Percentiles rank a stretch among this genome's conserved stretches.
phyloP scores from a whole-genome alignment of 202 grass and related monocot genomes.

The Digitaria exilis region DNA sequence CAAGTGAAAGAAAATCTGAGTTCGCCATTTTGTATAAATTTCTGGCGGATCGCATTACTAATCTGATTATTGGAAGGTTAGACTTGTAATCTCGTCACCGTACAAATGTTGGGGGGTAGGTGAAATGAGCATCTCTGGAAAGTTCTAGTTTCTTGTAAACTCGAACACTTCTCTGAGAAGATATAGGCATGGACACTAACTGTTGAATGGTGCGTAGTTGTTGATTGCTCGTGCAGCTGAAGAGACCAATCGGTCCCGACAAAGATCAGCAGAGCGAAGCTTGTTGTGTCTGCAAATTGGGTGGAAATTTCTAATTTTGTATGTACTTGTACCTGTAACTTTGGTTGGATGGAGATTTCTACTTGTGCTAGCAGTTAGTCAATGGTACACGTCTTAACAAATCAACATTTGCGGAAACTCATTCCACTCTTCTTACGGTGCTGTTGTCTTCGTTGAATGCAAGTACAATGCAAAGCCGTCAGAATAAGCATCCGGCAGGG shows the following conservation, averaged over 20 bases:
- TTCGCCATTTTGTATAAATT: background rate
- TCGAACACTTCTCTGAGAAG: no score
- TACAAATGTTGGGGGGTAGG: background rate
- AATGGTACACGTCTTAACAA: background rate
- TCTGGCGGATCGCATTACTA: background rate
- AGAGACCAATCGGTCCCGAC: background rate
- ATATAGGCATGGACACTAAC: background rate
- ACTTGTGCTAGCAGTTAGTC: background rate
- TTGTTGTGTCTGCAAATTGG: background rate
- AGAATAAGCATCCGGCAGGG: background rate
- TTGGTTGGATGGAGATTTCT: background rate
- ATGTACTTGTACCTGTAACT: background rate
- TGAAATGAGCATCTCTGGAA: background rate
- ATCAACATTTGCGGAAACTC: background rate
- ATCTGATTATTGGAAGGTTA: background rate
- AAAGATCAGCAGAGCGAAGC: background rate
- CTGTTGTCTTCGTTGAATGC: background rate
- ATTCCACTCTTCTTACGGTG: background rate
- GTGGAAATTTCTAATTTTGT: background rate
- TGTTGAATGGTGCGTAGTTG: background rate
- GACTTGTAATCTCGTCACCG: background rate
- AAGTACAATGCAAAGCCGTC: background rate
- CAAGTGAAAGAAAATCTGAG: background rate
- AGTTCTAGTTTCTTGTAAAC: background rate
- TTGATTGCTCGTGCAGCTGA: slow-evolving; percentile 1